Evolutionary conservation across 352 stramenopile genomes (phyloP), one percentile per base, ranked within the genome.

Genomic region (Pythium vanterpoolii): DNA sequence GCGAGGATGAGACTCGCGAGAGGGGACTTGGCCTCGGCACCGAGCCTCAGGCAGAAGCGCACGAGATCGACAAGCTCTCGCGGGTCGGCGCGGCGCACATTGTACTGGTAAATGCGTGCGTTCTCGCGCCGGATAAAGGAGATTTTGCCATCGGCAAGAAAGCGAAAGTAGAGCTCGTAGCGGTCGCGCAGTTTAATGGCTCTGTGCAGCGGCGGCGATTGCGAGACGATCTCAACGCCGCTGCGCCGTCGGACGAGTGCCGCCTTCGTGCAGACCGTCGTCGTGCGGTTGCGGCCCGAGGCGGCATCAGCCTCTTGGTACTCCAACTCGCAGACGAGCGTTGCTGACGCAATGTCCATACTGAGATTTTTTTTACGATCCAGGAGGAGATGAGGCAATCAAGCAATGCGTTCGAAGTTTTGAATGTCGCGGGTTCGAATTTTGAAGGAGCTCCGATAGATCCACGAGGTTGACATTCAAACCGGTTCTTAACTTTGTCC

Each of bases 151-250:
- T 82, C 66, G 7, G 57, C 36, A 27, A 79, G 45, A 34, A 85
- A 80, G 31, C 83, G 87, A 49, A 79, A 92, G 65, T 90, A 92
- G 23, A 90, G 63, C 58, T 89, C 79, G 59, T 81, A 73, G 46
- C 65, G 66, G 59, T 78, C 47, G 50, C 71, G 64, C 30, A 87
- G 50, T 49, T 74, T 76, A 24, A 89, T 44, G 21, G 79, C 77
- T 54, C 85, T 86, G 58, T 59, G 77, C 48, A 86, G 48, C 36
- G 68, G 67, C 34, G 77, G 75, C 40, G 78, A 63, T 10, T 87
- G 75, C 11, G 68, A 80, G 46, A 73, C 71, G 40, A 87, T 39
- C 47, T 87, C 77, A 21, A 89, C 51, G 28, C 79, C 79, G 4
- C 77, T 76, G 27, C 76, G 77, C 0, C 79, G 72, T 55, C 74